phyloP scores from a whole-genome alignment of 768 basidiomycete genomes.

The Gymnopilus junonius region DNA sequence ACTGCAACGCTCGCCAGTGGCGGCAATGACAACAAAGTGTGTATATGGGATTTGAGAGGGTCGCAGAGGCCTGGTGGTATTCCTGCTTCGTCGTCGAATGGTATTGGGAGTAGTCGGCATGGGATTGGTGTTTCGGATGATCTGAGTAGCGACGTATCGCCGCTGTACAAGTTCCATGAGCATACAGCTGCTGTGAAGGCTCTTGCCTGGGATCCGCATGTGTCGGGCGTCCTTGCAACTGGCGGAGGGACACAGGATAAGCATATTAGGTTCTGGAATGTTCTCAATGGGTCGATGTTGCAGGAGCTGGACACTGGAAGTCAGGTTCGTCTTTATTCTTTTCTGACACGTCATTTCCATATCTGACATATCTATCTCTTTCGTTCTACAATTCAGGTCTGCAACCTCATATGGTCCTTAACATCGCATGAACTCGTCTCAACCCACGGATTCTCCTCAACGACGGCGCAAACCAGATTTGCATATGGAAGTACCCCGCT shows the following conservation, averaged over 20 bases:
- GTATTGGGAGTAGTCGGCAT: conserved; percentile 25
- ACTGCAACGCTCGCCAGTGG: conserved; percentile 82
- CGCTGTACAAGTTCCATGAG: conserved; percentile 94
- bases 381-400: conserved; percentile 61
- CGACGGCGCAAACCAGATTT: conserved; percentile 96
- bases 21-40: conserved; percentile 98
- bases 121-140: conserved; percentile 28
- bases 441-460: conserved; percentile 95
- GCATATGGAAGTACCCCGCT: conserved; percentile 93
- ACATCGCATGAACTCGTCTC: conserved; percentile 98
- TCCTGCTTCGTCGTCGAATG: neutral
- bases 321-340: conserved; percentile 62
- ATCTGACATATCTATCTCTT: neutral
- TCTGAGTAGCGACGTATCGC: conserved; percentile 50
- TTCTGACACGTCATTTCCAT: conserved; percentile 8
- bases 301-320: conserved; percentile 93
- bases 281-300: conserved; percentile 81
- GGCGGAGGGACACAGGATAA: conserved; percentile 99
- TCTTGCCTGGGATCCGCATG: conserved; percentile 97
- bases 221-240: conserved; percentile 87
- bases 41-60: conserved; percentile 92
- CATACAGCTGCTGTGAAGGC: conserved; percentile 98
- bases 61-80: conserved; percentile 45
- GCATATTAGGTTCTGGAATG: conserved; percentile 98
- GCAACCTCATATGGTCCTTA: conserved; percentile 95